These are phyloP conservation scores for Phaeolepiota aurea DNA, from an alignment of 768 basidiomycete species.

Conservation along the genomic window DNA sequence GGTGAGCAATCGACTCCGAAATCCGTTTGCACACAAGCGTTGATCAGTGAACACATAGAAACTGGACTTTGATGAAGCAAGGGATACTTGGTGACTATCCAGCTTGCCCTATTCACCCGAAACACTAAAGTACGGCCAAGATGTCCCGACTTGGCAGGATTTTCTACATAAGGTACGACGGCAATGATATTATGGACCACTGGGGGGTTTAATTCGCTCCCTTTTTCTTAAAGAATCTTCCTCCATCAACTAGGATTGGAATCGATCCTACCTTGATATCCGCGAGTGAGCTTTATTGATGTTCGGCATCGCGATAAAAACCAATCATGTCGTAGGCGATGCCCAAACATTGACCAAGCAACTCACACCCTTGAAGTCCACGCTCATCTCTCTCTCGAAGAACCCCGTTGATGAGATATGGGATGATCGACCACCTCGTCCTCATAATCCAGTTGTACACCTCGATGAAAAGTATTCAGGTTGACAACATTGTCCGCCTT, in stretches of 20 bases:
- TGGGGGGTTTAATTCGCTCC: too few relatives aligned
- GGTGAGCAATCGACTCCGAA: slow-evolving; percentile 31
- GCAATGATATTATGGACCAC: too few relatives aligned
- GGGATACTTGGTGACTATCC: slow-evolving; percentile 60
- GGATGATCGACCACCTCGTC: slow-evolving; percentile 63
- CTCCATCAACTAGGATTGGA: slow-evolving; percentile 57
- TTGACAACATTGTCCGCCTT: slow-evolving; percentile 6
- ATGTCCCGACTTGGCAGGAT: slow-evolving; percentile 88
- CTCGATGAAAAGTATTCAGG: slow-evolving; percentile 74
- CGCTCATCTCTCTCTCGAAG: slow-evolving; percentile 51
- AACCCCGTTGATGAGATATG: slow-evolving; percentile 83
- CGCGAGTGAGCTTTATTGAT: slow-evolving; percentile 33
- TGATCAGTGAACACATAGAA: slow-evolving; percentile 29
- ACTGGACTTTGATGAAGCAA: slow-evolving; percentile 92
- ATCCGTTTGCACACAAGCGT: neutral
- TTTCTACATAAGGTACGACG: slow-evolving; percentile 60
- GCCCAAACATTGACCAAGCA: slow-evolving; percentile 52
- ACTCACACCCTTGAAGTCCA: slow-evolving; percentile 44
- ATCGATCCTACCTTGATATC: slow-evolving; percentile 76
- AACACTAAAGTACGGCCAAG: slow-evolving; percentile 32
- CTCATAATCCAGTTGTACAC: slow-evolving; percentile 56
- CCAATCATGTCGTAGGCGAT: slow-evolving; percentile 37
- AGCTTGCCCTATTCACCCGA: slow-evolving; percentile 5
- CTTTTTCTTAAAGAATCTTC: slow-evolving; percentile 55
- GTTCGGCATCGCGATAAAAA: neutral